phyloP scores from a whole-genome alignment of 768 basidiomycete species.

The Solioccasus polychromus region DNA sequence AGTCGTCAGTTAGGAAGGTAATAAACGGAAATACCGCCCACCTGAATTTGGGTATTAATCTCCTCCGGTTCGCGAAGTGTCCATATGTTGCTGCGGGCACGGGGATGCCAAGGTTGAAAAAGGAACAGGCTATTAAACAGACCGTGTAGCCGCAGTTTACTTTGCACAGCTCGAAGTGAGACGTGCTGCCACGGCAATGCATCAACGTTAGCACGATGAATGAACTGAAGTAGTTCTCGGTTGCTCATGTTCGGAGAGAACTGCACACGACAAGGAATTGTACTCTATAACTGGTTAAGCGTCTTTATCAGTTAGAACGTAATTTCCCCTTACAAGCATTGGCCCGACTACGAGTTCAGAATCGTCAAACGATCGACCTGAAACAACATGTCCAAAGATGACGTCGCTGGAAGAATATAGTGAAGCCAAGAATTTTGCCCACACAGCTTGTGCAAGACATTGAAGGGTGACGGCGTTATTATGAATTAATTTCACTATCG shows the following conservation, averaged over 20 bases:
- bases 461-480: conserved; percentile 33
- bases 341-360: conserved; percentile 47
- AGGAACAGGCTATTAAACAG: conserved; percentile 46
- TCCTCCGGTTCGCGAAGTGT: conserved; percentile 15
- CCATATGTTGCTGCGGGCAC: conserved; percentile 17
- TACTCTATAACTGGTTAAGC: conserved; percentile 35
- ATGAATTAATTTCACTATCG: conserved; percentile 13
- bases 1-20: neutral
- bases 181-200: conserved; percentile 44
- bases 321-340: conserved; percentile 37
- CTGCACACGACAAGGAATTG: conserved; percentile 43
- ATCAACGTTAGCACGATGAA: conserved; percentile 39
- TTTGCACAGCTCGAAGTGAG: conserved; percentile 43
- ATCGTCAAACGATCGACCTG: conserved; percentile 40
- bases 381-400: conserved; percentile 46
- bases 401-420: conserved; percentile 30
- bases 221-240: conserved; percentile 32
- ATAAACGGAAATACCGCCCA: conserved; percentile 12
- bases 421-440: conserved; percentile 26
- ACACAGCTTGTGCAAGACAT: conserved; percentile 35
- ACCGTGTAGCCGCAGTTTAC: conserved; percentile 23
- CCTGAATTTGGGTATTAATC: conserved; percentile 27
- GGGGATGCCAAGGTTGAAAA: conserved; percentile 34
- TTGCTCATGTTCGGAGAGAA: conserved; percentile 26
- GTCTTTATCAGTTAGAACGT: neutral